phyloP scores from a whole-genome alignment of 2,329 filamentous ascomycete genomes.

The Coniochaeta sp. region DNA sequence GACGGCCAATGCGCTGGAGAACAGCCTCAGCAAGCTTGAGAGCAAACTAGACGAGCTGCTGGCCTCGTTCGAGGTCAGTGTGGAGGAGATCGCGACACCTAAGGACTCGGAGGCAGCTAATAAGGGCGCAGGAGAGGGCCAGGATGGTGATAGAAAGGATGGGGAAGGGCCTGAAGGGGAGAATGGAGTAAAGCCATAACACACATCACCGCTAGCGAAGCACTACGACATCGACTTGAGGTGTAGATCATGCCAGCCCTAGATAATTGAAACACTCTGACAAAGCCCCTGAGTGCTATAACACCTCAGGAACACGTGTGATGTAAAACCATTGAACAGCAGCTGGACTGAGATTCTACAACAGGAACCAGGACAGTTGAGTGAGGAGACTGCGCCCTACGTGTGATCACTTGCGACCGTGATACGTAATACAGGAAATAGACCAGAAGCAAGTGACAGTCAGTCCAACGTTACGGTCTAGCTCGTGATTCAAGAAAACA shows the following conservation, averaged over 20 bases:
- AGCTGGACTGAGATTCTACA: neutral
- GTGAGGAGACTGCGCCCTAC: neutral
- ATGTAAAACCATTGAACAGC: too few species aligned
- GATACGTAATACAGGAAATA: neutral
- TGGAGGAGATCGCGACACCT: neutral
- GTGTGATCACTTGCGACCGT: neutral
- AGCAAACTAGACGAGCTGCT: conserved; percentile 48
- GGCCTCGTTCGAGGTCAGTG: conserved; percentile 34
- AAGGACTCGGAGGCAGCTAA: neutral
- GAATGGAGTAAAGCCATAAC: neutral
- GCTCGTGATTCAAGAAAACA: neutral
- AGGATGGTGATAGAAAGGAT: neutral
- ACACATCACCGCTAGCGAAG: neutral
- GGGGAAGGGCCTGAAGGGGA: neutral
- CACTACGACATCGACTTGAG: neutral
- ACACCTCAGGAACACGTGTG: neutral
- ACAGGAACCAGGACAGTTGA: neutral
- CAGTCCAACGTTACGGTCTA: neutral
- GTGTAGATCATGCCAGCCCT: neutral
- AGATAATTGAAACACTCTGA: neutral
- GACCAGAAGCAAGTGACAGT: neutral
- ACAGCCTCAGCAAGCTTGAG: conserved; percentile 44
- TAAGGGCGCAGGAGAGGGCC: neutral
- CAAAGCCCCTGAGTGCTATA: neutral
- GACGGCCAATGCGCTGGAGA: conserved; percentile 44